A percentile compares a stretch with the other conserved stretches of the same genome.
These are phyloP conservation scores for Barbatosphaeria neglecta DNA, from an alignment of 495 filamentous ascomycete species.

Conservation along the genomic window DNA sequence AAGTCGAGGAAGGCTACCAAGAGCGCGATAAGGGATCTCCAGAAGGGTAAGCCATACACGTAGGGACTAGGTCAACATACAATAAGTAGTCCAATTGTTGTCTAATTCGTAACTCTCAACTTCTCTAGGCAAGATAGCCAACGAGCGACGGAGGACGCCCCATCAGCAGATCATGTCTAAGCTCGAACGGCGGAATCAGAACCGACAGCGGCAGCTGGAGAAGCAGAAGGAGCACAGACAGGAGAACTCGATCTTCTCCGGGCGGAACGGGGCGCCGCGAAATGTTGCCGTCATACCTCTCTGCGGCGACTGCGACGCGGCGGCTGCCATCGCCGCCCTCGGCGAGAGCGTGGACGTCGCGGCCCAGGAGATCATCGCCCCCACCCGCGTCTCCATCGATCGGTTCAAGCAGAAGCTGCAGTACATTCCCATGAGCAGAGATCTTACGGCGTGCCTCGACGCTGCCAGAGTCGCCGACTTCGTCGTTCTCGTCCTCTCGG, in stretches of 20 bases:
- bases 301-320: constrained; percentile 54
- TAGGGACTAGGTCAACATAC: too few relatives aligned
- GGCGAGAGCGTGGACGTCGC: constrained; percentile 74
- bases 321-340: constrained; percentile 53
- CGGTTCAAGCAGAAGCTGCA: constrained; percentile 87
- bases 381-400: constrained; percentile 58
- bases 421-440: constrained; percentile 61
- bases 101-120: background rate
- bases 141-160: constrained; percentile 62
- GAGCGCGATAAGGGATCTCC: constrained; percentile 62
- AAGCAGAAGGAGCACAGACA: constrained; percentile 73
- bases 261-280: constrained; percentile 73
- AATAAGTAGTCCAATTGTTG: background rate
- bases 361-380: constrained; percentile 47
- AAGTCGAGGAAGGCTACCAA: constrained; percentile 88
- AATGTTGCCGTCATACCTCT: constrained; percentile 88
- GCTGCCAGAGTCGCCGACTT: constrained; percentile 84
- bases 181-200: constrained; percentile 84
- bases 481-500: constrained; percentile 70
- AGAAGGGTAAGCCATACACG: constrained; percentile 53
- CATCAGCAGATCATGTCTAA: constrained; percentile 97
- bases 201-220: constrained; percentile 67
- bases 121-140: constrained; percentile 25
- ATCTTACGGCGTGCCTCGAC: constrained; percentile 67
- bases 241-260: constrained; percentile 67